A percentile compares a stretch with the other conserved stretches of the same genome.
These are phyloP conservation scores for Xylariaceae sp. DNA, from an alignment of 2,329 filamentous ascomycete species.

Conservation along the genomic window DNA sequence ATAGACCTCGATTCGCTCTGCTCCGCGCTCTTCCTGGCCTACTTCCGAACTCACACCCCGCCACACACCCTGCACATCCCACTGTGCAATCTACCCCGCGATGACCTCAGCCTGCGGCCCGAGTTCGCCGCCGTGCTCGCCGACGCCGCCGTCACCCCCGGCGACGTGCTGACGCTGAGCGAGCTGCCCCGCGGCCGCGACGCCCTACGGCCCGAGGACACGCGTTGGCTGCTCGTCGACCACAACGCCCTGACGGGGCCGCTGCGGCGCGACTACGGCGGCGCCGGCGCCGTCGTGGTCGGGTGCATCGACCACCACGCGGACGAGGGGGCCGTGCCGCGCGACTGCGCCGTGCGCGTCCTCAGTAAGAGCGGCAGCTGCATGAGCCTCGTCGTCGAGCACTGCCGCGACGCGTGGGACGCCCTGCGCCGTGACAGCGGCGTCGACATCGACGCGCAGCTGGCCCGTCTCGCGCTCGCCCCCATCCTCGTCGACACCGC, in stretches of 20 bases:
- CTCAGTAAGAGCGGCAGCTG: conserved; percentile 73
- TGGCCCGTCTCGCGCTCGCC: conserved; percentile 69
- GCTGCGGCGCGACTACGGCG: conserved; percentile 58
- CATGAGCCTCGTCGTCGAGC: conserved; percentile 67
- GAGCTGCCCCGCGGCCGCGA: conserved; percentile 49
- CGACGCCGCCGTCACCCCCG: conserved; percentile 58
- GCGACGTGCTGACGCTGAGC: conserved; percentile 67
- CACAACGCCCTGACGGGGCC: conserved; percentile 73
- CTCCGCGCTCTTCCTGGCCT: conserved; percentile 73
- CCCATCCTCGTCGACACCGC: conserved; percentile 75
- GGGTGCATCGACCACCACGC: conserved; percentile 80
- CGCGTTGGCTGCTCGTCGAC: conserved; percentile 75
- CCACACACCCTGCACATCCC: conserved; percentile 67
- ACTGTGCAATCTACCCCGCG: conserved; percentile 68
- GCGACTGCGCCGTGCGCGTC: conserved; percentile 55
- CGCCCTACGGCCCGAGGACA: conserved; percentile 55
- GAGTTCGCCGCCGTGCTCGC: conserved; percentile 70
- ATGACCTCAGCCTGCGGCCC: conserved; percentile 71
- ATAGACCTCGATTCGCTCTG: conserved; percentile 81
- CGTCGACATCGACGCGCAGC: conserved; percentile 55
- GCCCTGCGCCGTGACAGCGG: conserved; percentile 44
- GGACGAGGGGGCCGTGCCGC: conserved; percentile 63
- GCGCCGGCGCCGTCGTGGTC: conserved; percentile 23
- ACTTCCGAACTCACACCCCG: conserved; percentile 65
- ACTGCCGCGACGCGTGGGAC: conserved; percentile 62